Percentiles rank a stretch among this genome's conserved stretches.
phyloP scores from a whole-genome alignment of 2,329 filamentous ascomycete genomes.

The Penicillium olsonii region DNA sequence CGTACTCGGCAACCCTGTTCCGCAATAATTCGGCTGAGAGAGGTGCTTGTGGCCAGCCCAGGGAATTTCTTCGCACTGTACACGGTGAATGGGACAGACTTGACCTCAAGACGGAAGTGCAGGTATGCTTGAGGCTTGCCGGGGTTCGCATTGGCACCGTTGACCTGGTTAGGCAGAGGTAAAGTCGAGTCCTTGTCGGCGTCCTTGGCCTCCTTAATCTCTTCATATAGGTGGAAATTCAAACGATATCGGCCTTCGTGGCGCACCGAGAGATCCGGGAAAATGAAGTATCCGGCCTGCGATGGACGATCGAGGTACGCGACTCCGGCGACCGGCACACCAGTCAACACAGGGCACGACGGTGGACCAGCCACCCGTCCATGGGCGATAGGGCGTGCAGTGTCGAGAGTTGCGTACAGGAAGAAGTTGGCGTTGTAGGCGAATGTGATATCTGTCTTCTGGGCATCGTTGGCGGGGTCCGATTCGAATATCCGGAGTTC shows the following conservation, averaged over 20 bases:
- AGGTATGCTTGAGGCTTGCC: constrained; percentile 60
- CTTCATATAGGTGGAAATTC: constrained; percentile 90
- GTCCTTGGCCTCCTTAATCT: constrained; percentile 83
- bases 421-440: constrained; percentile 97
- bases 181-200: constrained; percentile 58
- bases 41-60: constrained; percentile 84
- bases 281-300: constrained; percentile 89
- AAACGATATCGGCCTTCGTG: constrained; percentile 93
- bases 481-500: constrained; percentile 83
- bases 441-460: constrained; percentile 75
- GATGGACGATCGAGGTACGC: constrained; percentile 87
- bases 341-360: constrained; percentile 80
- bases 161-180: constrained; percentile 39
- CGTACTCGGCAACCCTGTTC: constrained; percentile 96
- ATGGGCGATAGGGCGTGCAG: constrained; percentile 78
- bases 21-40: constrained; percentile 83
- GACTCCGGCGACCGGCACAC: constrained; percentile 92
- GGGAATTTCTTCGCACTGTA: constrained; percentile 99
- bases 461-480: constrained; percentile 54
- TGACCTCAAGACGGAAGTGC: constrained; percentile 85
- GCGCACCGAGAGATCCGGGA: constrained; percentile 91
- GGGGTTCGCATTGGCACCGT: constrained; percentile 37
- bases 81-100: constrained; percentile 82
- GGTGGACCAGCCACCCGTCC: constrained; percentile 72
- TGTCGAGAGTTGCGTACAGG: constrained; percentile 87